Conservation (phyloP, 2,329 filamentous ascomycete species). For the Paecilomyces formosus region DNA sequence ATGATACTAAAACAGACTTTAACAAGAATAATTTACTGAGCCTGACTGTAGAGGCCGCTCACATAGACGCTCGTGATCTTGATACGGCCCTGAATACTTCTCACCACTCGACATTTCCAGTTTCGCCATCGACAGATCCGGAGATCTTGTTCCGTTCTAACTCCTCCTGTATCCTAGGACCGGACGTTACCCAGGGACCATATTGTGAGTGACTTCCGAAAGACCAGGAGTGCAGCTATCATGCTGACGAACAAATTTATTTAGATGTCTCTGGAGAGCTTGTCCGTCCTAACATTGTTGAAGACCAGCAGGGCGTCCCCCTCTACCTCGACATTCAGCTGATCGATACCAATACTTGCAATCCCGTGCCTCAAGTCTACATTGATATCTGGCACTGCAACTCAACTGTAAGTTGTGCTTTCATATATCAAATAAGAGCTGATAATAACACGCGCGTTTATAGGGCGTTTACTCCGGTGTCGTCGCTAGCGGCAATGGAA, state of each 20-base stretch:
- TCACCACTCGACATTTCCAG: conserved; percentile 30
- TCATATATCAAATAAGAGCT: not conserved
- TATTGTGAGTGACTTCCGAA: conserved; percentile 34
- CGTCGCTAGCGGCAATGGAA: conserved; percentile 28
- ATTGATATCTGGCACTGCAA: conserved; percentile 38
- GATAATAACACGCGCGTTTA: conserved; percentile 3
- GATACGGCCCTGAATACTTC: conserved; percentile 25
- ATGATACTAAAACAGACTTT: not conserved
- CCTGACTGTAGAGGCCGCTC: conserved; percentile 7
- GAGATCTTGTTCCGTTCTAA: conserved; percentile 22
- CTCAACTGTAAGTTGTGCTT: conserved; percentile 18
- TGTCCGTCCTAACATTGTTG: conserved; percentile 30
- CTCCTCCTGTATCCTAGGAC: conserved; percentile 43
- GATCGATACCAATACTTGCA: conserved; percentile 34
- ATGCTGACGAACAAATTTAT: not conserved
- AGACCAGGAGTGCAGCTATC: not conserved
- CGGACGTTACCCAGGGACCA: conserved; percentile 48
- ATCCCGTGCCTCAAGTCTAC: conserved; percentile 29
- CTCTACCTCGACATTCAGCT: conserved; percentile 36
- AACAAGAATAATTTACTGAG: not conserved
- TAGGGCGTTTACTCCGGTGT: conserved; percentile 33
- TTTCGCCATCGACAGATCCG: conserved; percentile 15
- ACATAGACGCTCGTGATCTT: conserved; percentile 26
- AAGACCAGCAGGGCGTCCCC: conserved; percentile 29
- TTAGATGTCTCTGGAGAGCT: conserved; percentile 27